Evolutionary conservation across 768 basidiomycete species (phyloP).

Genomic region (Mycena galopus): DNA sequence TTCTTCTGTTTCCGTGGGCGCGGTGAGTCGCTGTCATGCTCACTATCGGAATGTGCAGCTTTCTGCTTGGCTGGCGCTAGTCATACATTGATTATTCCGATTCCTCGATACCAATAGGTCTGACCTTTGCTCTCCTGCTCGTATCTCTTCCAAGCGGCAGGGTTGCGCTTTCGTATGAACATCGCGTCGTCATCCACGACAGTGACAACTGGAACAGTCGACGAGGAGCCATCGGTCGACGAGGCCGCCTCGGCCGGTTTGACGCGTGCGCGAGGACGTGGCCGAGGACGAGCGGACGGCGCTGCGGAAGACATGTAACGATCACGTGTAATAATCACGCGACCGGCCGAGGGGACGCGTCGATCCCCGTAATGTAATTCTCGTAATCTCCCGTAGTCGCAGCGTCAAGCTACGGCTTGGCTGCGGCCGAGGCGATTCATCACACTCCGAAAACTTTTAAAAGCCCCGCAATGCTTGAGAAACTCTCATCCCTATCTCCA

Average conservation of each 20-base stretch:
- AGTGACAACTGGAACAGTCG: conserved; percentile 29
- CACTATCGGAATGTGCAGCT: conserved; percentile 38
- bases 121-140: conserved; percentile 70
- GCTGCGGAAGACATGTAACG: conserved; percentile 36
- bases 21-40: conserved; percentile 49
- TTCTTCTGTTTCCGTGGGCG: conserved; percentile 55
- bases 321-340: no score
- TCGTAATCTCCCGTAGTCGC: neutral
- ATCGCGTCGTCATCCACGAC: conserved; percentile 72
- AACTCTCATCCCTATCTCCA: neutral
- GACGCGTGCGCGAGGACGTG: conserved; percentile 66
- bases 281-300: conserved; percentile 59
- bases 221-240: conserved; percentile 31
- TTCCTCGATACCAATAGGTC: conserved; percentile 23
- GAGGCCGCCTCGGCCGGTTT: conserved; percentile 41
- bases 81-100: neutral
- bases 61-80: conserved; percentile 25
- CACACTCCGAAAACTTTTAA: neutral
- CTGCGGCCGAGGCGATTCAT: conserved; percentile 31
- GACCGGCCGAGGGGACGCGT: no score
- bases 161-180: conserved; percentile 78
- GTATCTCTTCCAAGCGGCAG: conserved; percentile 70
- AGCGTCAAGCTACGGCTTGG: neutral
- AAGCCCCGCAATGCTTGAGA: neutral
- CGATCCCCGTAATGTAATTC: no score